Conservation (phyloP, 2,329 filamentous ascomycete species). For the Teratosphaeria gauchensis region DNA sequence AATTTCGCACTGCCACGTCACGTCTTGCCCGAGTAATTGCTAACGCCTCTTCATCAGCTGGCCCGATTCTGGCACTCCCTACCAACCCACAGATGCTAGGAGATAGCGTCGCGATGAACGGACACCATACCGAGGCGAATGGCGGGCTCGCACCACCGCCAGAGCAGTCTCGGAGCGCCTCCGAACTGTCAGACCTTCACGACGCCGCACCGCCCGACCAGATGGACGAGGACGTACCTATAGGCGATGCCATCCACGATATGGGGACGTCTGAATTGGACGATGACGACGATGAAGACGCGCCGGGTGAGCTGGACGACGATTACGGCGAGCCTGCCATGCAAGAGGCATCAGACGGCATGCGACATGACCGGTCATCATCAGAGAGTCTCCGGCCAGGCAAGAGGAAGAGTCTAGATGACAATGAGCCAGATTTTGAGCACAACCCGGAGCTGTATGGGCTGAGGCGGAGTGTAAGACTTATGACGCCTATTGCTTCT, state of each 20-base stretch:
- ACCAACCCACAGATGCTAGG: slow-evolving; percentile 43
- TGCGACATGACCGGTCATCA: slow-evolving; percentile 53
- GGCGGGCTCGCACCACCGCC: slow-evolving; percentile 36
- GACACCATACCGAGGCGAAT: slow-evolving; percentile 49
- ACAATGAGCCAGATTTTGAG: slow-evolving; percentile 72
- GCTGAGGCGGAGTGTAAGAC: slow-evolving; percentile 76
- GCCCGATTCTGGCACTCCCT: slow-evolving; percentile 50
- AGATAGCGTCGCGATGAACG: slow-evolving; percentile 55
- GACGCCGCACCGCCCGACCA: slow-evolving; percentile 37
- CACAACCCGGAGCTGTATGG: slow-evolving; percentile 94
- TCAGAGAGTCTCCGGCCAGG: slow-evolving; percentile 59
- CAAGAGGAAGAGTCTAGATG: slow-evolving; percentile 58
- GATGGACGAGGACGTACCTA: slow-evolving; percentile 31
- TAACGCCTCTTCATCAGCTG: slow-evolving; percentile 41
- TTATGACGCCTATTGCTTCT: slow-evolving; percentile 5
- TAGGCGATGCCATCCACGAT: slow-evolving; percentile 36
- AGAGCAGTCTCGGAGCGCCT: slow-evolving; percentile 53
- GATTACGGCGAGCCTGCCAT: slow-evolving; percentile 62
- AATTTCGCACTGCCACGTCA: slow-evolving; percentile 24
- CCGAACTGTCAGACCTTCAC: slow-evolving; percentile 65
- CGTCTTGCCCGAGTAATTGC: slow-evolving; percentile 23
- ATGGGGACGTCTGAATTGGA: slow-evolving; percentile 38
- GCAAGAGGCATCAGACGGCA: slow-evolving; percentile 30
- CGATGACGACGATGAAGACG: slow-evolving; percentile 41
- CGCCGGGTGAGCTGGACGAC: slow-evolving; percentile 44